These are phyloP conservation scores for Gossypium aridum DNA, from an alignment of 441 rosid species.

Conservation along the genomic window DNA sequence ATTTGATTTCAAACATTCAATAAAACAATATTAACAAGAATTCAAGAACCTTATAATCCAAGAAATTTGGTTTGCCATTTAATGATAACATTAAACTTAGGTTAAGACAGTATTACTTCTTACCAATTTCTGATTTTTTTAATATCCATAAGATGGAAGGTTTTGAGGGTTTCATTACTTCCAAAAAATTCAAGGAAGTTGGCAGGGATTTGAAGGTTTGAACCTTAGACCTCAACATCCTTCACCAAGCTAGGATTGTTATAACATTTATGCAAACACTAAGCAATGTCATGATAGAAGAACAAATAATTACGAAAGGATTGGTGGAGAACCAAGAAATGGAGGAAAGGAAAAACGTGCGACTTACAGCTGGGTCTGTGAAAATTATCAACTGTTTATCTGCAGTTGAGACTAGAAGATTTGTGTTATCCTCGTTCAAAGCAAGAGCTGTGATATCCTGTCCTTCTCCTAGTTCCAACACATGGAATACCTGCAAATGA, in stretches of 20 bases:
- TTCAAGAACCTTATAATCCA: not conserved
- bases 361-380: constrained; percentile 95
- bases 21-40: not conserved
- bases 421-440: constrained; percentile 73
- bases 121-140: not conserved
- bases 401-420: constrained; percentile 86
- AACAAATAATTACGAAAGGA: not conserved
- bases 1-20: constrained; percentile 2
- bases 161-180: not conserved
- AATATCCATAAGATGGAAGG: not conserved
- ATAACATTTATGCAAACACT: not conserved
- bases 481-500: constrained; percentile 72
- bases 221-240: not conserved
- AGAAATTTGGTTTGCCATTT: not conserved
- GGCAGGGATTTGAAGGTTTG: not conserved
- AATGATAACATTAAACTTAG: not conserved
- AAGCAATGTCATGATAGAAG: not conserved
- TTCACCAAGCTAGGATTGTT: not conserved
- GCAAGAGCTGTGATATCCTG: constrained; percentile 90
- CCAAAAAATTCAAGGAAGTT: not conserved
- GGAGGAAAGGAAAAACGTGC: constrained; percentile 1
- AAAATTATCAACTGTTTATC: constrained; percentile 88
- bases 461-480: constrained; percentile 55
- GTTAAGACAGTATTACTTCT: not conserved
- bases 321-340: not conserved